Base-by-base conservation (phyloP, 192 early-diverging fungal species). In the Coemansia sp. region DNA sequence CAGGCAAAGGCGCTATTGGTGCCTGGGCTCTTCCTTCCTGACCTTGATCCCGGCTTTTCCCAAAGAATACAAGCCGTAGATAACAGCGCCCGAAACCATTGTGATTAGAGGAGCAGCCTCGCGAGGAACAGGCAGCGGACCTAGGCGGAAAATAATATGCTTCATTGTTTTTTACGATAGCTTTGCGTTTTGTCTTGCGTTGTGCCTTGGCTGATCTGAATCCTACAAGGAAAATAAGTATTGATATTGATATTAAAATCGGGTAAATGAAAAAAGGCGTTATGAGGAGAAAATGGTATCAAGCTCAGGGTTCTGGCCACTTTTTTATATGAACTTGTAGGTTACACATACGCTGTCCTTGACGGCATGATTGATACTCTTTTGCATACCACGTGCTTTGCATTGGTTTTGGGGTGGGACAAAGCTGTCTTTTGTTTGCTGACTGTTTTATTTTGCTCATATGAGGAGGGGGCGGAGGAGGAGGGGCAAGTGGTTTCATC, bases 81-180 rank as follows among this genome's bases (percentile, higher is more conserved):
- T 19, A 39, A 32, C 3, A 13, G 55, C 55, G 1, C 34, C 35
- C 1, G 55, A 42, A 24, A 58, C 20, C 20, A 42, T 20, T 6
- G 55, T 42, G 20, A 58, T 28, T 16, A 58, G 36, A 13, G 55
- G 55, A n/a, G 55, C 55, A 11, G 55, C 55, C 13, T 58, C 55
- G 22, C 55, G 55, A 20, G 32, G 18, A 23, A 58, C 55, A 20
- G 55, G 55, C 35, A 58, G n/a, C 16, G 55, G 36, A 13, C 55
- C 55, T 5, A 58, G 9, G 30, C 55, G 55, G 35, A 58, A 58
- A 23, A 58, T 32, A 58, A 58, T 25, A 25, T 36, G 32, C 20
- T 58, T 58, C 55, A 58, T 58, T 10, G 22, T 42, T 23, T 35
- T 32, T 27, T 30, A 16, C 28, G n/a, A n/a, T 35, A 9, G 34